Percentiles rank a stretch among this genome's conserved stretches.
Evolutionary conservation across 441 rosid species (phyloP).

Genomic region (Melianthus villosus): DNA sequence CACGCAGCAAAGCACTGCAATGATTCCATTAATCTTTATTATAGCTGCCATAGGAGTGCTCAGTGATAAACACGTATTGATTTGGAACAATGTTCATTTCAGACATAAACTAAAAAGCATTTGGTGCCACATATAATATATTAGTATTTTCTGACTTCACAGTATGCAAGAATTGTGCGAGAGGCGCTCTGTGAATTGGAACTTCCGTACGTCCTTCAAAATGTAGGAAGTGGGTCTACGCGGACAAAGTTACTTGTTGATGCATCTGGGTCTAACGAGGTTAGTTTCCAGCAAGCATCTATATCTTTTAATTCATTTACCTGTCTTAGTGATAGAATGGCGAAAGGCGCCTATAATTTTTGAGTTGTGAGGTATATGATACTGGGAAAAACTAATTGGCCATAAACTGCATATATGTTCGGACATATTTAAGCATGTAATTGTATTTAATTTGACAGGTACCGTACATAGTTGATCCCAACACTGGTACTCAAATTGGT

Average conservation of each 20-base stretch:
- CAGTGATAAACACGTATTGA: no score
- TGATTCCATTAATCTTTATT: no score
- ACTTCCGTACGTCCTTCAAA: conserved; percentile 63
- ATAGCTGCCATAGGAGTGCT: no score
- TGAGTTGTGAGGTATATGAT: neutral
- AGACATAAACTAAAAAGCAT: no score
- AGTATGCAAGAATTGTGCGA: conserved; percentile 74
- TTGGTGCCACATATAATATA: no score
- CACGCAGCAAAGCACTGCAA: no score
- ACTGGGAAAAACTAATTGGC: neutral
- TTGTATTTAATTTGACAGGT: conserved; percentile 27
- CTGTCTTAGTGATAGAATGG: neutral
- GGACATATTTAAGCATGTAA: neutral
- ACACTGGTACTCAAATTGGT: conserved; percentile 40
- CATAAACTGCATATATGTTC: conserved; percentile 2
- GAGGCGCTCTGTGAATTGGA: conserved; percentile 77
- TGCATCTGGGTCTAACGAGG: conserved; percentile 53
- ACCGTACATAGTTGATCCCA: conserved; percentile 66
- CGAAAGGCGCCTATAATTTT: neutral
- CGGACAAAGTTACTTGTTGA: conserved; percentile 29
- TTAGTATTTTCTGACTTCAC: no score
- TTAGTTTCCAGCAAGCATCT: conserved; percentile 12
- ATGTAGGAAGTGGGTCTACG: conserved; percentile 49
- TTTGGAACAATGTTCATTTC: no score
- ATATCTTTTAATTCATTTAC: neutral